Base-by-base conservation (phyloP, 176 grass and related monocot species). In the Eleusine coracana region DNA sequence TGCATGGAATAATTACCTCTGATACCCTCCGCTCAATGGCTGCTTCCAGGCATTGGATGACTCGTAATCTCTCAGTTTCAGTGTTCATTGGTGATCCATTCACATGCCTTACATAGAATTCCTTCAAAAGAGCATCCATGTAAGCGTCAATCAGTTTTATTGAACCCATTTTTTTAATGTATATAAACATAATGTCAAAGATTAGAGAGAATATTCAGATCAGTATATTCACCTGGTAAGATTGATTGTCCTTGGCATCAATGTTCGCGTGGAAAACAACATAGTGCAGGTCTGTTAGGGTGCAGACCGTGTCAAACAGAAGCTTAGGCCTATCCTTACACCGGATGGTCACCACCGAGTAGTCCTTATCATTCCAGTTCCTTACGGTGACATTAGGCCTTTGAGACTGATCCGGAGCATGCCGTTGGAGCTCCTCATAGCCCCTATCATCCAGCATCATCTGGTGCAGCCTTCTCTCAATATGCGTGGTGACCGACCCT, bases 281-380 rank as follows among this genome's bases (percentile, higher is more conserved):
- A 80, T 96, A 96, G 3, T 77, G 71, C 69, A 96, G 68, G 40
- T 96, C 93, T 3, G 93, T 96, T 51, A 96, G 77, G 34, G 93
- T 96, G 84, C 93, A 96, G 65, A 96, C 90, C 7, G 93, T 96
- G 11, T 96, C 93, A 20, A 96, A 96, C n/a, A 93, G 83, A 89
- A 96, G 93, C 50, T 96, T 96, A 0, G 93, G 28, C 48, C 93
- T 76, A 77, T 96, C 93, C 86, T 92, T 96, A 77, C 93, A 93
- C 28, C 91, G 77, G 60, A 96, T 84, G 48, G 91, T 96, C 63
- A 96, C 94, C 49, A 96, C 86, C 1, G 94, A 93, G 76, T 90
- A 96, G 83, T 89, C 94, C 84, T 93, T 96, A 67, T 96, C 94
- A 4, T 80, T 82, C 94, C 94, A 93, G 28, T 96, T 96, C 79